phyloP scores from a whole-genome alignment of 2,329 filamentous ascomycete genomes.

The Penicillium palitans region DNA sequence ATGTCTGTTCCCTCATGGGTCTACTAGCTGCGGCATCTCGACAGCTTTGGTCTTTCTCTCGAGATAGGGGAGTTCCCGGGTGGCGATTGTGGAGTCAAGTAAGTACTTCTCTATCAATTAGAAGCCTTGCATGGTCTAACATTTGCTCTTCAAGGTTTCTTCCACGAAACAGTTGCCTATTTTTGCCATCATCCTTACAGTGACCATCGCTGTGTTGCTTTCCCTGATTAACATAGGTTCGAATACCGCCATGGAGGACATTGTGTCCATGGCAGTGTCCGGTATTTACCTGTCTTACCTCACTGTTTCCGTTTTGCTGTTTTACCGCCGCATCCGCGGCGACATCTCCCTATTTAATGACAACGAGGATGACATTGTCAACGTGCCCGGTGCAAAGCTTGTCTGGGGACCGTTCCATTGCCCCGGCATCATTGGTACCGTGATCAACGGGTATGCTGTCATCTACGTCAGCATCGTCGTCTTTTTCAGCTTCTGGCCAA shows the following conservation, averaged over 20 bases:
- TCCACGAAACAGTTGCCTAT: constrained; percentile 25
- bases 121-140: background rate
- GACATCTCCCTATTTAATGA: constrained; percentile 30
- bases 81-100: constrained; percentile 30
- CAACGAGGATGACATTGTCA: constrained; percentile 36
- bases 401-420: constrained; percentile 30
- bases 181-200: constrained; percentile 29
- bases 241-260: constrained; percentile 51
- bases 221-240: constrained; percentile 55
- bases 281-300: constrained; percentile 53
- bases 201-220: constrained; percentile 37
- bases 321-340: constrained; percentile 43
- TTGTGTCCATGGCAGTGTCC: constrained; percentile 50
- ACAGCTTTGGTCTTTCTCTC: constrained; percentile 39
- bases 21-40: constrained; percentile 37
- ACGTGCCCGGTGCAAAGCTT: constrained; percentile 21
- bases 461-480: constrained; percentile 47
- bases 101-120: constrained; percentile 4
- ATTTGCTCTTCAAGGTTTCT: background rate
- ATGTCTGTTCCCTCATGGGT: constrained; percentile 33
- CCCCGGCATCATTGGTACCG: constrained; percentile 45
- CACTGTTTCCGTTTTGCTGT: constrained; percentile 46
- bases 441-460: constrained; percentile 46
- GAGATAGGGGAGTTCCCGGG: constrained; percentile 39
- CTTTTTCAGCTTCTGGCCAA: constrained; percentile 52